Evolutionary conservation across 305 asterid genomes (phyloP), one percentile per base, ranked within the genome.

Genomic region (Solanum aculeatissimum): DNA sequence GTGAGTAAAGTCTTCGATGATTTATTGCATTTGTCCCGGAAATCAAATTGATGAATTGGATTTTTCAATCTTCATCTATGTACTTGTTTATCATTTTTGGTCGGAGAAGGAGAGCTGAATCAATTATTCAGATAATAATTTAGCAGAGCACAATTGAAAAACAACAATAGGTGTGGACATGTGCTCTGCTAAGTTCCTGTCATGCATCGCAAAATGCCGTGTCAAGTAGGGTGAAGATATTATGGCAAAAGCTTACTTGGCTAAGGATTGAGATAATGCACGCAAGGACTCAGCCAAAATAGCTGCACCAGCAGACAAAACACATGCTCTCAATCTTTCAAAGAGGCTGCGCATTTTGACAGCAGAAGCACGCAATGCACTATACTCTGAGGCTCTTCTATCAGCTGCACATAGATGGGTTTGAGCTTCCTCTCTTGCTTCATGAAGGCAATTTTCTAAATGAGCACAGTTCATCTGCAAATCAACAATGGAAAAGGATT

Each of bases 381-480:
- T 93, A 82, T 95, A 95, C 90, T 95, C 93, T 6, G 98, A 92
- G 88, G 98, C 98, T 91, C 94, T 91, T 51, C 98, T 94, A 82
- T 95, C 98, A 69, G 99, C 98, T 25, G 98, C 95, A 88, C 97
- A 94, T 42, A 93, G 98, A 91, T 97, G 93, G 83, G 97, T 95
- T 88, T 95, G 98, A 58, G 98, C 98, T 90, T 97, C 98, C 87
- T 97, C 94, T 88, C 98, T 95, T 53, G 99, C 98, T 88, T 97
- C 98, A 66, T 97, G 99, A 80, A 97, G 92, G 87, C 98, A 97
- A 80, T 95, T 97, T 94, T 97, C 98, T 74, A 97, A 87, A 89
- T 97, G 98, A 47, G 98, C 98, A 87, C 99, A 95, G 84, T 97
- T 97, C 99, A 97, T 90, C 99, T 97, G 95, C 89, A 86, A 60